Base-by-base conservation (phyloP, 176 grass and related monocot species). In the Chloris gayana region DNA sequence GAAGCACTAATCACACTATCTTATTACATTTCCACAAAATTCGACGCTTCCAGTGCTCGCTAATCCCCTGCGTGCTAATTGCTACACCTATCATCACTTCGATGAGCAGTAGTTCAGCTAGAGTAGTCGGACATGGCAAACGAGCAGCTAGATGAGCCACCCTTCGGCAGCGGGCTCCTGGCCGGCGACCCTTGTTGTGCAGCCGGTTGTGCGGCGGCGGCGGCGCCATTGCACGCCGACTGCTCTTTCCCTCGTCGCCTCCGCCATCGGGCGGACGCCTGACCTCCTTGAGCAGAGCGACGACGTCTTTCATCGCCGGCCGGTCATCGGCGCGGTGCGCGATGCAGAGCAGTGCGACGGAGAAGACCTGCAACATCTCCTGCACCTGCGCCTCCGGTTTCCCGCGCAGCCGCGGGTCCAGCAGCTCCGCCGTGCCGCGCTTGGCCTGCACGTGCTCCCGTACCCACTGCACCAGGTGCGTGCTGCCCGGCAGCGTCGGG, bases 41-140 rank as follows among this genome's bases (percentile, higher is more conserved):
- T 42, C 37, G 62, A 56, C 49, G 62, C 58, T 75, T 67, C 46
- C 10, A 38, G 53, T 34, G 59, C 7, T 38, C 14, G 33, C 64
- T 79, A 39, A 74, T 70, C 27, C 39, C 41, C 57, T 18, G 47
- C 47, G 0, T 13, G 56, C 56, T 60, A 60, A 61, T 29, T 61
- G 58, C 10, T 61, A 61, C 57, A 80, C 66, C 76, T 85, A 75
- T 53, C 10, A 39, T n/a, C 77, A 47, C 72, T 75, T 78, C 39
- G 83, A 18, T 29, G 27, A 51, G 93, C 84, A 69, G 29, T 31
- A 44, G 57, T 62, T 88, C 64, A 97, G 76, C 82, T 73, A 1
- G 95, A 99, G 75, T 93, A 93, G 60, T 99, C 88, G 15, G 90
- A 94, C 95, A 98, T 87, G 67, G 88, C 95, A 47, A 98, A 98